These are phyloP conservation scores for Sporopachydermia quercuum DNA, from an alignment of 805 yeast species.

Conservation along the genomic window DNA sequence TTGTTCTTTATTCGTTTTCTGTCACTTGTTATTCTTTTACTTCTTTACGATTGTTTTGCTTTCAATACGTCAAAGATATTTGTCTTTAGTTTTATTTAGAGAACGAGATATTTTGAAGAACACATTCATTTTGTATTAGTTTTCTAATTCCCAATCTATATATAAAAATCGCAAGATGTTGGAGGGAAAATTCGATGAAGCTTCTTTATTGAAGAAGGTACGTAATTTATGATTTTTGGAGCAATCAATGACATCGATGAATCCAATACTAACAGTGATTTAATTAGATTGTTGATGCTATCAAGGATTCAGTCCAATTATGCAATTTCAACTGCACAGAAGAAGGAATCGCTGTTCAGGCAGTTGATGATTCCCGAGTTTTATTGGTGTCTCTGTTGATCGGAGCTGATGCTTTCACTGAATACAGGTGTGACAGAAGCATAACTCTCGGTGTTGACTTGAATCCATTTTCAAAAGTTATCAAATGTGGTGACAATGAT, in stretches of 20 bases:
- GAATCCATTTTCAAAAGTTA: constrained; percentile 72
- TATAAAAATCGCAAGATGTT: too few species aligned
- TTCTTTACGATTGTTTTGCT: too few species aligned
- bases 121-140: too few species aligned
- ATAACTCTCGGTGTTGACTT: constrained; percentile 85
- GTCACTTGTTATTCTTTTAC: too few species aligned
- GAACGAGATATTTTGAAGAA: too few species aligned
- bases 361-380: constrained; percentile 95
- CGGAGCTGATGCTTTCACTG: constrained; percentile 77
- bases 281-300: constrained; percentile 74
- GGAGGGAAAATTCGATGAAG: constrained; percentile 94
- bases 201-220: constrained; percentile 73
- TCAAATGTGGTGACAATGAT: constrained; percentile 81
- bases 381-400: constrained; percentile 76
- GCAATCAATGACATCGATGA: too few species aligned
- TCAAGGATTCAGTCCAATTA: constrained; percentile 85
- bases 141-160: too few species aligned
- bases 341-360: constrained; percentile 89
- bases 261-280: too few species aligned
- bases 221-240: constrained; percentile 14
- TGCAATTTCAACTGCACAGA: constrained; percentile 97
- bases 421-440: constrained; percentile 90
- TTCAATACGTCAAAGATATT: too few species aligned
- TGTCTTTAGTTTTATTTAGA: too few species aligned
- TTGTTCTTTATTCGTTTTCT: too few species aligned